Evolutionary conservation across 2,329 filamentous ascomycete genomes (phyloP).

Genomic region (Zymoseptoria brevis): DNA sequence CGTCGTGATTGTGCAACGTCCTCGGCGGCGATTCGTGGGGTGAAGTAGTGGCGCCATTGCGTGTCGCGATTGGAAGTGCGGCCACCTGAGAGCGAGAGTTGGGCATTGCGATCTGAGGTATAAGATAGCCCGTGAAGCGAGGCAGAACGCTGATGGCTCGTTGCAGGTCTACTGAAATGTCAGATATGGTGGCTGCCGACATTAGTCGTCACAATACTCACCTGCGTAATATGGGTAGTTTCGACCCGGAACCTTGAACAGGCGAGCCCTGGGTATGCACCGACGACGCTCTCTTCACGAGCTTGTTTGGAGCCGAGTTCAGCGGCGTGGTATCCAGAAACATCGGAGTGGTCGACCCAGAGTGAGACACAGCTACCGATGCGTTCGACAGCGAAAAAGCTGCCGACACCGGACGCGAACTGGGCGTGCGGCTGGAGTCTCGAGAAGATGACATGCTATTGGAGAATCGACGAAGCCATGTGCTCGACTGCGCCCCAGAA

Average conservation of each 20-base stretch:
- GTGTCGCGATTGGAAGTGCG: constrained; percentile 16
- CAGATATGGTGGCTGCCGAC: neutral
- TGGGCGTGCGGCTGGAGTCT: constrained; percentile 43
- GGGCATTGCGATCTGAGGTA: constrained; percentile 7
- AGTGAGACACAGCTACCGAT: constrained; percentile 38
- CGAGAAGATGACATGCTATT: constrained; percentile 26
- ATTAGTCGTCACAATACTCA: neutral
- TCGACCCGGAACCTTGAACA: constrained; percentile 45
- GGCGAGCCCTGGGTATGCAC: constrained; percentile 41
- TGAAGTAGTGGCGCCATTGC: constrained; percentile 30
- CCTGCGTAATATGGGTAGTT: constrained; percentile 56
- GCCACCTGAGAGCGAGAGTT: constrained; percentile 9
- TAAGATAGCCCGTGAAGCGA: constrained; percentile 47
- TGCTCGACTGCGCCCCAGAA: constrained; percentile 10
- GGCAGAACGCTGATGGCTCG: constrained; percentile 68
- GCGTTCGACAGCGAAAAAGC: constrained; percentile 53
- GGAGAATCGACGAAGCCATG: constrained; percentile 65
- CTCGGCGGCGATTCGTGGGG: constrained; percentile 21
- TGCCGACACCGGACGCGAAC: constrained; percentile 56
- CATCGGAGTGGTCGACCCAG: constrained; percentile 56
- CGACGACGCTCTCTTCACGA: constrained; percentile 65
- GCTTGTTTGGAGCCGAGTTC: constrained; percentile 58
- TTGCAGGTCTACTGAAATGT: constrained; percentile 50
- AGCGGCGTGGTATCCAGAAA: constrained; percentile 36
- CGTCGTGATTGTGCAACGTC: constrained; percentile 17